A percentile compares a stretch with the other conserved stretches of the same genome.
These are phyloP conservation scores for Syzygium aqueum DNA, from an alignment of 345 rosid species.

Conservation along the genomic window DNA sequence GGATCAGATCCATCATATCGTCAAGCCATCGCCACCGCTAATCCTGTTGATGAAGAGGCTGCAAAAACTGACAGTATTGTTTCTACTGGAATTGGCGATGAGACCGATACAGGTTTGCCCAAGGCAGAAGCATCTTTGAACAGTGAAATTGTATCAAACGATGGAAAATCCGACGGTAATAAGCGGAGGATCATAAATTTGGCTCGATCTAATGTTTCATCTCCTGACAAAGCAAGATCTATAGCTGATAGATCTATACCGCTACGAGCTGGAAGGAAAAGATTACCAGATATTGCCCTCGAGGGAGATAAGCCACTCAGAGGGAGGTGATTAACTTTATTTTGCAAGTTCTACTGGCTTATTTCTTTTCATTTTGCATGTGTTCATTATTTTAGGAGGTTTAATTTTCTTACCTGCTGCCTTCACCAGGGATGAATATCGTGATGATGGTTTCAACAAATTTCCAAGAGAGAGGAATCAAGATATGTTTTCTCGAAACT, in stretches of 20 bases:
- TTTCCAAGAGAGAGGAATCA: constrained; percentile 47
- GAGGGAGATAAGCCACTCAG: constrained; percentile 39
- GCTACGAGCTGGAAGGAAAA: constrained; percentile 36
- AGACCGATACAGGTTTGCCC: constrained; percentile 25
- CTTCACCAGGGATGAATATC: constrained; percentile 40
- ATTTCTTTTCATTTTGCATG: background rate
- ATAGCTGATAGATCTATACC: constrained; percentile 36
- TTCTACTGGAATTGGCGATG: constrained; percentile 19
- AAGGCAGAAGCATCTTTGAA: constrained; percentile 22
- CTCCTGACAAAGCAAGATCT: constrained; percentile 34
- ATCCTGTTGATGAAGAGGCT: constrained; percentile 16
- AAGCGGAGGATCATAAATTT: constrained; percentile 55
- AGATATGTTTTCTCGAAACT: constrained; percentile 37
- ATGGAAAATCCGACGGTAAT: constrained; percentile 30
- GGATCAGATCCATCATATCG: constrained; percentile 22
- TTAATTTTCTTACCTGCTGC: background rate
- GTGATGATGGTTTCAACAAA: constrained; percentile 24
- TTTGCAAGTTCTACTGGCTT: background rate
- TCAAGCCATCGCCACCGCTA: constrained; percentile 16
- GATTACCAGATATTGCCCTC: constrained; percentile 44
- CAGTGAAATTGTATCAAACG: constrained; percentile 30
- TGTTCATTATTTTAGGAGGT: background rate
- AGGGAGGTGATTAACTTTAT: constrained; percentile 69
- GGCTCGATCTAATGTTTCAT: constrained; percentile 31
- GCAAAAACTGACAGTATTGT: constrained; percentile 18